Evolutionary conservation across 495 filamentous ascomycete genomes (phyloP).

Genomic region (Astrothelium macrocarpum): DNA sequence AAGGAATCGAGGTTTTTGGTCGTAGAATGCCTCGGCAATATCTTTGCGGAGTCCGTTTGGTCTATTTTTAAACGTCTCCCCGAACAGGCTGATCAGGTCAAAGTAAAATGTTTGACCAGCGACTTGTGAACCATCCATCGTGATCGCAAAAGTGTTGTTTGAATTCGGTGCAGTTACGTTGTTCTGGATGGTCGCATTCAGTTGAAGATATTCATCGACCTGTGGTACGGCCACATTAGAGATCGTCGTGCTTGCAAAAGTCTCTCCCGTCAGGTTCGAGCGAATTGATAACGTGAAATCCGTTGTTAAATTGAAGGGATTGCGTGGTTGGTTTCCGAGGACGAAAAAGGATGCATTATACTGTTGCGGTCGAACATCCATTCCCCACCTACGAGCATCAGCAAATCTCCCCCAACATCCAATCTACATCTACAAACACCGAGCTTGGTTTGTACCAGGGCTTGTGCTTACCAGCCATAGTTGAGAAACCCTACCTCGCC

Average conservation of each 20-base stretch:
- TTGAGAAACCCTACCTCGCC: constrained; percentile 26
- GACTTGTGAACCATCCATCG: constrained; percentile 41
- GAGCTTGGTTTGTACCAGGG: background rate
- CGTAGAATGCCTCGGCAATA: constrained; percentile 45
- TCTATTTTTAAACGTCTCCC: constrained; percentile 54
- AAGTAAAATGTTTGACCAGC: constrained; percentile 42
- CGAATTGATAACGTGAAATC: constrained; percentile 19
- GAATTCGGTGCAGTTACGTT: constrained; percentile 39
- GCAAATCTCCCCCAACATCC: background rate
- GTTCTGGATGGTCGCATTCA: constrained; percentile 28
- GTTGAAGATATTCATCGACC: constrained; percentile 18
- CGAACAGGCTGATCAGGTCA: constrained; percentile 56
- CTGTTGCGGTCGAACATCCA: constrained; percentile 20
- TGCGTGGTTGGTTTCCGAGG: constrained; percentile 4
- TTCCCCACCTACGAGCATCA: constrained; percentile 20
- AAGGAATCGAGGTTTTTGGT: constrained; percentile 47
- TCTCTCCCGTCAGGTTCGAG: constrained; percentile 26
- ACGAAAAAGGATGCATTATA: constrained; percentile 26
- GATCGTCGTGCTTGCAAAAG: constrained; percentile 27
- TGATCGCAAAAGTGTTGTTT: constrained; percentile 57
- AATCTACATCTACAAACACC: background rate
- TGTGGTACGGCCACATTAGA: constrained; percentile 13
- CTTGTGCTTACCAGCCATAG: background rate
- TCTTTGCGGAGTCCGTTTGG: constrained; percentile 54
- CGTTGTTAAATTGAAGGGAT: constrained; percentile 9